phyloP scores from a whole-genome alignment of 1,284 basidiomycete genomes.

The Puccinia novopanici region DNA sequence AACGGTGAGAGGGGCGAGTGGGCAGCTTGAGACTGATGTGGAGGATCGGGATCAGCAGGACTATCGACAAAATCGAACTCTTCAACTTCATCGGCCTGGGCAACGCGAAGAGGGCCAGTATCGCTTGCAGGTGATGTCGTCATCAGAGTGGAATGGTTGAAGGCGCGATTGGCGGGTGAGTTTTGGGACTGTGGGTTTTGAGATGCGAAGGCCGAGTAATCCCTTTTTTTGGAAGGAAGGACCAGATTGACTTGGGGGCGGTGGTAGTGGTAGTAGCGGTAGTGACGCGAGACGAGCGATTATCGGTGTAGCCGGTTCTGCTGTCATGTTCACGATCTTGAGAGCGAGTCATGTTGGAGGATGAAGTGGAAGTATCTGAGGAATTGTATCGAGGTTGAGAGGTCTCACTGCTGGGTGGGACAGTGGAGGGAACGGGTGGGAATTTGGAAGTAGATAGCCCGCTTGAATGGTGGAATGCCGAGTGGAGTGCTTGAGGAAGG shows the following conservation, averaged over 20 bases:
- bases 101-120: slow-evolving; percentile 34
- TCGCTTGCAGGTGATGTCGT: slow-evolving; percentile 42
- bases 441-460: not conserved
- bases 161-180: not conserved
- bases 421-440: not conserved
- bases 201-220: slow-evolving; percentile 13
- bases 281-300: not conserved
- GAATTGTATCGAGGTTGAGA: slow-evolving; percentile 19
- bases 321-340: slow-evolving; percentile 18
- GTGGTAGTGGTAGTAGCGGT: not conserved
- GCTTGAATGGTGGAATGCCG: not conserved
- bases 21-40: slow-evolving; percentile 13
- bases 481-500: not conserved
- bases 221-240: slow-evolving; percentile 22
- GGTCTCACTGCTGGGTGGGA: slow-evolving; percentile 14
- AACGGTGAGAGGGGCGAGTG: slow-evolving; percentile 24
- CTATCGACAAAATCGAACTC: slow-evolving; percentile 50
- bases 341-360: slow-evolving; percentile 14
- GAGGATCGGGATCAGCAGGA: slow-evolving; percentile 43
- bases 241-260: not conserved
- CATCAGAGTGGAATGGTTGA: slow-evolving; percentile 19
- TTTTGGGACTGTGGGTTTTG: slow-evolving; percentile 11
- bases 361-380: slow-evolving; percentile 24
- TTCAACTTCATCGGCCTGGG: slow-evolving; percentile 45
- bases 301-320: not conserved